Base-by-base conservation (phyloP, 768 basidiomycete species). In the Phaeotremella fagi region DNA sequence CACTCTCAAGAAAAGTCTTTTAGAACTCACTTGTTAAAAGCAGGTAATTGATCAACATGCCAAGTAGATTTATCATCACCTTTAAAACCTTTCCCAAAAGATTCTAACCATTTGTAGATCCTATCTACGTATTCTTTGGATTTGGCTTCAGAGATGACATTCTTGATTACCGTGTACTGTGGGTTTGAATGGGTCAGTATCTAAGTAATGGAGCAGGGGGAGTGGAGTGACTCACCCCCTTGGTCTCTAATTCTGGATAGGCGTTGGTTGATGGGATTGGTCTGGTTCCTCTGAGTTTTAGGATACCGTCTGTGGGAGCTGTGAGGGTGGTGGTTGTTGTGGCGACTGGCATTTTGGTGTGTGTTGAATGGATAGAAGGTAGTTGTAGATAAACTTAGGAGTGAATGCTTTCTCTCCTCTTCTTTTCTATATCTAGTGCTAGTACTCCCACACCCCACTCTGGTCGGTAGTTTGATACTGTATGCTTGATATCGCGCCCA, bases 71-170 rank as follows among this genome's bases (percentile, higher is more conserved):
- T 60, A 54, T 74, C 73, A 45, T 75, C 66, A 28, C 62, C 52
- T 54, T 75, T 71, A 61, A 71, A 76, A 9, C 74, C 74, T 24
- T 64, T 61, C 3, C 64, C 64, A 41, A 71, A 73, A 35, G 52
- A 52, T 52, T 76, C 75, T 43, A 73, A 54, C 71, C 72, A 76
- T 9, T 55, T 48, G 38, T 73, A 67, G 15, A 64, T 60, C 22
- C 54, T 42, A 22, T 66, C 51, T 18, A 61, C 70, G 43, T 75
- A 73, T 23, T 52, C 47, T 16, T 45, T 50, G 0, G 73, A 70
- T 24, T 57, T 57, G 26, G 63, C 66, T 3, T 27, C 15, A 5
- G 61, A 36, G 20, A 75, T 55, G 6, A 68, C 71, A 35, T 51
- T 52, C 38, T 55, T 51, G 27, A 68, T 60, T 33, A 74, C 66